Evolutionary conservation across 306 rosid genomes (phyloP).

Genomic region (Lupinus albus): DNA sequence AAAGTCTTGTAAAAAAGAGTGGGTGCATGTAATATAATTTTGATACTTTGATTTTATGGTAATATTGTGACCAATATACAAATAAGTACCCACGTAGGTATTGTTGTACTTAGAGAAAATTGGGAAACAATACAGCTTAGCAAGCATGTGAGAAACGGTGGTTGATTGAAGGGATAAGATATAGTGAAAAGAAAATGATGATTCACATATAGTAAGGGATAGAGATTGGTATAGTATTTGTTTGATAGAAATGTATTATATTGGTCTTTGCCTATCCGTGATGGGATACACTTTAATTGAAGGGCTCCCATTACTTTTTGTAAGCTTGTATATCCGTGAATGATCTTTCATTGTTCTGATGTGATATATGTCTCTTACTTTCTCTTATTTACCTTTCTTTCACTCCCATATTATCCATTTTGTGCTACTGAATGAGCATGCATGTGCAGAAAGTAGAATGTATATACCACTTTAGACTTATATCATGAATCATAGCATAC

Average conservation of each 20-base stretch:
- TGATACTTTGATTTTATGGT: too few relatives aligned
- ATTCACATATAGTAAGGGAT: neutral
- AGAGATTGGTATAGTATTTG: neutral
- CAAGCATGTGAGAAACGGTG: constrained; percentile 42
- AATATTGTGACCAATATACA: too few relatives aligned
- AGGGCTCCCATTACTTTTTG: constrained; percentile 36
- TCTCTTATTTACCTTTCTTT: constrained; percentile 28
- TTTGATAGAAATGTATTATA: constrained; percentile 37
- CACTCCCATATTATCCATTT: constrained; percentile 21
- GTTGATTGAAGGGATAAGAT: constrained; percentile 27
- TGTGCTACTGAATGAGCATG: constrained; percentile 1
- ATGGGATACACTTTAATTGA: constrained; percentile 15
- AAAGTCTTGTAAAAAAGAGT: too few relatives aligned
- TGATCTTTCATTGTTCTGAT: constrained; percentile 44
- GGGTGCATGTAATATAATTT: too few relatives aligned
- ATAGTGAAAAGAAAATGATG: constrained; percentile 40
- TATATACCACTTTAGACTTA: neutral
- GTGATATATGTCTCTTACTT: constrained; percentile 33
- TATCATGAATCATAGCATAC: neutral
- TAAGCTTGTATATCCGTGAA: constrained; percentile 66
- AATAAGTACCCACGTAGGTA: too few relatives aligned
- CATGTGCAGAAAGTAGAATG: constrained; percentile 10
- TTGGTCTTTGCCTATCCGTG: constrained; percentile 41
- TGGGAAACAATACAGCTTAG: constrained; percentile 47
- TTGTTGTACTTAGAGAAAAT: neutral